These are phyloP conservation scores for Pseudogymnoascus sp. DNA, from an alignment of 2,329 filamentous ascomycete species.

Conservation along the genomic window DNA sequence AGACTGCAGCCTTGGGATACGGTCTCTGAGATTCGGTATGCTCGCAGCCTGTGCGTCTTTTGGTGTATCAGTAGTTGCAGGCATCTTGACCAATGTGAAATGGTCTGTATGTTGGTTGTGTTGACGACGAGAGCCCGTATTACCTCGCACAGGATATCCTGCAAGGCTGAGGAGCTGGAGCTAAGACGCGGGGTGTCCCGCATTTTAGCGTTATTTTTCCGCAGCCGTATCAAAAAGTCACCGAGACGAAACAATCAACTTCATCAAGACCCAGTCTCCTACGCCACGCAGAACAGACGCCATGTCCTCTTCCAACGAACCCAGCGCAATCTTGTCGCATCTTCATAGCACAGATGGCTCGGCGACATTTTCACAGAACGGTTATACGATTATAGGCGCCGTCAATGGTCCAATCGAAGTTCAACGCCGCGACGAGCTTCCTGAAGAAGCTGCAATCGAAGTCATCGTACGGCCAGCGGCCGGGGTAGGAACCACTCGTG, in stretches of 20 bases:
- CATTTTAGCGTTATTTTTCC: slow-evolving; percentile 12
- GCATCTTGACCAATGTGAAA: slow-evolving; percentile 19
- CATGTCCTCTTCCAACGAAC: slow-evolving; percentile 41
- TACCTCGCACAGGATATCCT: not conserved
- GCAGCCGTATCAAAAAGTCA: slow-evolving; percentile 11
- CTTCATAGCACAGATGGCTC: slow-evolving; percentile 71
- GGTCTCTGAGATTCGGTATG: slow-evolving; percentile 45
- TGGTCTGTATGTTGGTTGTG: slow-evolving; percentile 12
- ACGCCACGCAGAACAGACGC: slow-evolving; percentile 6
- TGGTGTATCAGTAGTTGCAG: slow-evolving; percentile 19
- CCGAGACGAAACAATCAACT: slow-evolving; percentile 4
- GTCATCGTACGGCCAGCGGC: slow-evolving; percentile 80
- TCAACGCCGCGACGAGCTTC: slow-evolving; percentile 76
- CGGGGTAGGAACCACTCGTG: slow-evolving; percentile 69
- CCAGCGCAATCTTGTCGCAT: slow-evolving; percentile 40
- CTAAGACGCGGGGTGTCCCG: slow-evolving; percentile 12
- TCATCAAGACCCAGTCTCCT: not conserved
- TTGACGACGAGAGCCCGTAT: slow-evolving; percentile 11
- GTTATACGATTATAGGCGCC: slow-evolving; percentile 73
- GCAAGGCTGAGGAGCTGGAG: slow-evolving; percentile 9
- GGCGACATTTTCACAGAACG: slow-evolving; percentile 63
- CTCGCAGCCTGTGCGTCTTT: slow-evolving; percentile 15
- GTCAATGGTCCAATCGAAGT: slow-evolving; percentile 94
- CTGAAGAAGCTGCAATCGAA: slow-evolving; percentile 84
- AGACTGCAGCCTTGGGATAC: slow-evolving; percentile 59